Evolutionary conservation across 2,329 filamentous ascomycete genomes (phyloP), one percentile per base, ranked within the genome.

Genomic region (Ophiobolus disseminans): DNA sequence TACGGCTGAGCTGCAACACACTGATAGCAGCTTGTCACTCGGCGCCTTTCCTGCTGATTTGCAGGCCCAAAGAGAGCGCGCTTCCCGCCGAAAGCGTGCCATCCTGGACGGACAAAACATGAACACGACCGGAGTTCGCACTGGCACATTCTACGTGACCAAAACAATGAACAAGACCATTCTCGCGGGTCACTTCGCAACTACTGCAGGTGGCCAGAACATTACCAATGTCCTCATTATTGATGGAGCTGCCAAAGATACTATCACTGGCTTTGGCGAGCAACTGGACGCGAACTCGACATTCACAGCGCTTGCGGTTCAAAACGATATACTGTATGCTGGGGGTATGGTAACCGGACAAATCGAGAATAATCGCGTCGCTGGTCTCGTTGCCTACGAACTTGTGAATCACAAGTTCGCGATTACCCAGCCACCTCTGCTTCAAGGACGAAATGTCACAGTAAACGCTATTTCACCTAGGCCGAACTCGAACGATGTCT

Each of bases 161-260:
- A 83, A 85, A 54, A 79, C 78, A 49, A 82, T 84, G 55, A 97
- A 97, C 72, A 80, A 95, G 47, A 97, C 94, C 0, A 83, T 97
- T 30, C 80, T 97, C 21, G 94, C 87, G 39, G 94, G 94, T 1
- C 90, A 91, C 63, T 99, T 99, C 69, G 83, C 83, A 6, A 86
- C 90, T 1, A 84, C 79, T 22, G 83, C 81, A 6, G 83, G 92
- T 58, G 89, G 86, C 17, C 85, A 87, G 3, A 80, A 81, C 4
- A 80, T 97, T 51, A 80, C 91, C 58, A 97, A 97, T 63, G 77
- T 99, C 13, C 79, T 88, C 28, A 83, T 99, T 56, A 84, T 97
- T 53, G 89, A 97, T 70, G 87, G 87, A 34, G 83, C 85, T n/a
- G 79, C 89, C 51, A 79, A 79, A 19, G 78, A 88, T 59, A 77